Percentiles rank a stretch among this genome's conserved stretches.
These are phyloP conservation scores for Conticribra guillardii DNA, from an alignment of 108 stramenopile species.

Conservation along the genomic window DNA sequence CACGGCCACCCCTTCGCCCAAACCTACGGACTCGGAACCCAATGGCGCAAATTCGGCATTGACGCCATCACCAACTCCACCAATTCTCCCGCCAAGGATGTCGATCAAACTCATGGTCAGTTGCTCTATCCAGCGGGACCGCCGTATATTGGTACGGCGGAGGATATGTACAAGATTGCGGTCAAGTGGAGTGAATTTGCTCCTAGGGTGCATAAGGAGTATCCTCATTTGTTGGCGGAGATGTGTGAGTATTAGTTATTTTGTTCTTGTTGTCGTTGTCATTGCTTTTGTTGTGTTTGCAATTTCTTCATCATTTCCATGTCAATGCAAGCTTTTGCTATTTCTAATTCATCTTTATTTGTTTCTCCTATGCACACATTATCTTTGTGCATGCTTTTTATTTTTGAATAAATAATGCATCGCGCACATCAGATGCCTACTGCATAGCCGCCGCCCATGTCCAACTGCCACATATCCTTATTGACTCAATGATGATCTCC, in stretches of 20 bases:
- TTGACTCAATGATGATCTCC: constrained; percentile 75
- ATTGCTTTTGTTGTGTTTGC: neutral
- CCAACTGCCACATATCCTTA: constrained; percentile 63
- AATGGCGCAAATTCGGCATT: constrained; percentile 79
- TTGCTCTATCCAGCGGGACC: constrained; percentile 84
- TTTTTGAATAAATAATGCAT: neutral
- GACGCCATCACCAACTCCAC: constrained; percentile 64
- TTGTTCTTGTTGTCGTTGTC: neutral
- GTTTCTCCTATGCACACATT: neutral
- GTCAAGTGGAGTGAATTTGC: constrained; percentile 76
- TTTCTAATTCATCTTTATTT: neutral
- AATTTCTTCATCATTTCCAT: no score
- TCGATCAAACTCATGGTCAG: constrained; percentile 48
- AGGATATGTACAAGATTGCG: constrained; percentile 78
- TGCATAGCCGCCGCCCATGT: constrained; percentile 81
- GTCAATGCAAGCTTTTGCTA: no score
- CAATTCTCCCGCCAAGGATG: constrained; percentile 54
- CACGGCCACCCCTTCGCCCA: constrained; percentile 89
- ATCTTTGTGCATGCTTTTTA: constrained; percentile 16
- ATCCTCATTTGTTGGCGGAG: constrained; percentile 76
- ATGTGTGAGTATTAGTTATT: constrained; percentile 46
- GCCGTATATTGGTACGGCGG: constrained; percentile 86
- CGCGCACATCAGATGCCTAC: constrained; percentile 53
- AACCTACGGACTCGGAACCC: constrained; percentile 82
- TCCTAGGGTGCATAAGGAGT: constrained; percentile 66